Base-by-base conservation (phyloP, 2,329 filamentous ascomycete species). In the Aureobasidium musti region DNA sequence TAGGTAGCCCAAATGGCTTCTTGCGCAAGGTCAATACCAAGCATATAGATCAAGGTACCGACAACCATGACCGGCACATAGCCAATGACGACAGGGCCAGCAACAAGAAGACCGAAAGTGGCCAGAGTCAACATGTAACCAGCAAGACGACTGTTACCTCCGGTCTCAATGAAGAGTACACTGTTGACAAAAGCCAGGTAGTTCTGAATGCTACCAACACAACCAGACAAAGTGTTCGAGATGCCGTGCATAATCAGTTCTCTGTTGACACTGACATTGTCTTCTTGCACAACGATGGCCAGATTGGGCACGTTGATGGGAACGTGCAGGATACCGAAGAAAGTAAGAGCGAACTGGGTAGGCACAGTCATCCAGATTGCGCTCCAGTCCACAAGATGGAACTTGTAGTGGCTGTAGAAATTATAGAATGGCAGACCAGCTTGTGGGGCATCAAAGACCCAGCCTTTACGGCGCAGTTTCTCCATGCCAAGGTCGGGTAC, bases 131-230 rank as follows among this genome's bases (percentile, higher is more conserved):
- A 84, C 81, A 97, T 86, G 30, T 93, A 84, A 3, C 95, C 95
- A 10, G 93, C 95, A 52, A 96, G 80, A 57, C 95, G 88, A 72
- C 87, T 93, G 74, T 96, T 87, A 23, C 94, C 95, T 19, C 95
- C 95, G 54, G 92, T 96, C 30, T 91, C 87, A 75, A 98, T 96
- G 78, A 99, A 98, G 66, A 99, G 87, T n/a, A 97, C 86, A 69
- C 92, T 97, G 76, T 99, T 99, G 67, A 94, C 94, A 74, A 98
- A 99, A 0, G 99, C 95, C 1, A 99, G 85, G 74, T 99, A 99
- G 77, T 99, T 99, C 78, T 89, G 87, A 67, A 99, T 96, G 74
- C 93, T 97, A 14, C 95, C 95, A 14, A 87, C 82, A 69, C 89
- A 86, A 2, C 95, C 95, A 10, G 94, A 98, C 13, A 98, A 72